Evolutionary conservation across 805 yeast genomes (phyloP).

Genomic region (Candida stauntonica): DNA sequence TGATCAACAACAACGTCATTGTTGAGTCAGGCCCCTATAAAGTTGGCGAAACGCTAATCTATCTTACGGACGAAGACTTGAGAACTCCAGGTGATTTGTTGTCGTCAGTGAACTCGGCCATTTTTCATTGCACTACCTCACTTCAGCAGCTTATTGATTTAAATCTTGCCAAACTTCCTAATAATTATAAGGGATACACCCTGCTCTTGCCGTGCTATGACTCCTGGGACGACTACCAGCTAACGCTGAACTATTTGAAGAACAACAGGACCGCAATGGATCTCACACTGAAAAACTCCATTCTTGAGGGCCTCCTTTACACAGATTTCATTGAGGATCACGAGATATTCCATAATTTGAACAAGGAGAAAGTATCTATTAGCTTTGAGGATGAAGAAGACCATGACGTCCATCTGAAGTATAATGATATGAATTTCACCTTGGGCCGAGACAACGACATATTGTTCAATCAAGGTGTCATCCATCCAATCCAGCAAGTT

Average conservation of each 20-base stretch:
- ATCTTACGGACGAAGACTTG: slow-evolving; percentile 55
- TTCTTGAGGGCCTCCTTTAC: slow-evolving; percentile 63
- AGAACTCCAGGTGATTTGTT: slow-evolving; percentile 61
- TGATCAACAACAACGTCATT: slow-evolving; percentile 54
- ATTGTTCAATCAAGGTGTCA: slow-evolving; percentile 78
- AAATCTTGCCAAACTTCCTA: slow-evolving; percentile 46
- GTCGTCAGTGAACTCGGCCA: slow-evolving; percentile 55
- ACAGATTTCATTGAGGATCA: slow-evolving; percentile 45
- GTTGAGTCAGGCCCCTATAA: slow-evolving; percentile 40
- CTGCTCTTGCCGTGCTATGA: slow-evolving; percentile 71
- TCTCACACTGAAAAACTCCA: slow-evolving; percentile 49
- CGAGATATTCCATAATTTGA: slow-evolving; percentile 28
- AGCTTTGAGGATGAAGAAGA: slow-evolving; percentile 15
- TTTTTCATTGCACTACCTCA: slow-evolving; percentile 60
- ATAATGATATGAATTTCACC: slow-evolving; percentile 19
- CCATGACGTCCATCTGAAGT: slow-evolving; percentile 20
- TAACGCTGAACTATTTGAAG: slow-evolving; percentile 56
- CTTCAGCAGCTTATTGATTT: slow-evolving; percentile 51
- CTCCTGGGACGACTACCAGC: slow-evolving; percentile 63
- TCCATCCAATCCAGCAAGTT: slow-evolving; percentile 60
- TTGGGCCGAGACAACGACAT: slow-evolving; percentile 50
- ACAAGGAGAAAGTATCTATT: slow-evolving; percentile 22
- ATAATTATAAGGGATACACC: slow-evolving; percentile 64
- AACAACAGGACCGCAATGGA: slow-evolving; percentile 46
- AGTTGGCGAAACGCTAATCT: slow-evolving; percentile 66